A percentile compares a stretch with the other conserved stretches of the same genome.
Conservation (phyloP, 768 basidiomycete genomes). For the Rhodotorula diobovata region DNA sequence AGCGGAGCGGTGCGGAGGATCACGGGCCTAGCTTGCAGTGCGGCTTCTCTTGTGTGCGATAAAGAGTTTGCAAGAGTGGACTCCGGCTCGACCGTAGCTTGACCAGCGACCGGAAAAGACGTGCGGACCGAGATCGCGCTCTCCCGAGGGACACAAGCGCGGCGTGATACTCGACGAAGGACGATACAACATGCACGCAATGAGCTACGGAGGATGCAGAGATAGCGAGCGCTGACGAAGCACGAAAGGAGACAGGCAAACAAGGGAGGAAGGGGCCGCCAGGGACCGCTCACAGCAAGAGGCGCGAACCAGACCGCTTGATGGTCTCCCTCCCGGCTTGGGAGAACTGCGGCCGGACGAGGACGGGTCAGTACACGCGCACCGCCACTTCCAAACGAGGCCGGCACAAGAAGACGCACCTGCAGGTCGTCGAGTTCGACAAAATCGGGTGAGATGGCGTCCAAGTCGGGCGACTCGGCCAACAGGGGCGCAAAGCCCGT, state of each 20-base stretch:
- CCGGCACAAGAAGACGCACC: neutral
- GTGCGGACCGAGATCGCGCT: too few relatives aligned
- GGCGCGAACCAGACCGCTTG: slow-evolving; percentile 18
- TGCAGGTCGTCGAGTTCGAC: slow-evolving; percentile 31
- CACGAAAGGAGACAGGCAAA: neutral
- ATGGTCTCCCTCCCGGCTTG: slow-evolving; percentile 22
- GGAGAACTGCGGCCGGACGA: slow-evolving; percentile 2
- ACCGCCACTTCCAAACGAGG: too few relatives aligned
- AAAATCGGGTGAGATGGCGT: slow-evolving; percentile 26
- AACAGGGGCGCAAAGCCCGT: slow-evolving; percentile 23
- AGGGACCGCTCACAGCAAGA: slow-evolving; percentile 1
- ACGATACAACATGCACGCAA: neutral
- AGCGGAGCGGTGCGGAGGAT: too few relatives aligned
- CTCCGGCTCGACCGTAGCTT: too few relatives aligned
- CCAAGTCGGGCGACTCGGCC: slow-evolving; percentile 26
- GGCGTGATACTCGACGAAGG: too few relatives aligned
- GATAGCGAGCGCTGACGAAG: too few relatives aligned
- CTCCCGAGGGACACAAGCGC: too few relatives aligned
- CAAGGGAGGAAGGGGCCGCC: too few relatives aligned
- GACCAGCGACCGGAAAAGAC: too few relatives aligned
- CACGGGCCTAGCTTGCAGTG: too few relatives aligned
- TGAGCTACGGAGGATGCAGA: neutral
- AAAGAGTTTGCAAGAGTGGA: too few relatives aligned
- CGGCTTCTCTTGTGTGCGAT: too few relatives aligned
- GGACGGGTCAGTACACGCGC: neutral